Percentiles rank a stretch among this genome's conserved stretches.
Conservation (phyloP, 1,139 yeast genomes). For the Kodamaea arcana region DNA sequence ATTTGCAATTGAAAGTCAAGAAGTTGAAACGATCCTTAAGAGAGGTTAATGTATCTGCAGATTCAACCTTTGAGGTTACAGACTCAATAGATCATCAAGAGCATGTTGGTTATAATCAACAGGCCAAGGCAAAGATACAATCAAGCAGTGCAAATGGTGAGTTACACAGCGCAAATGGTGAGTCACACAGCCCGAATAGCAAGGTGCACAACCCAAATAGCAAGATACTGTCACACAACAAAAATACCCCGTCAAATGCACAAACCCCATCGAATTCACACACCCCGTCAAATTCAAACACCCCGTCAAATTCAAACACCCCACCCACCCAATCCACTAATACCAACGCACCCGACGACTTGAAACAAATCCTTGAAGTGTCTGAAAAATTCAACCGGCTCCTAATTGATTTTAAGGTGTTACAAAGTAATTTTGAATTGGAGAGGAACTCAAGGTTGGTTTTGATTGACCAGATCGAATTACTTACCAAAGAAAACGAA, state of each 20-base stretch:
- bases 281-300: too few relatives aligned
- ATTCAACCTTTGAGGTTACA: neutral
- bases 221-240: neutral
- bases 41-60: neutral
- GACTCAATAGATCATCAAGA: neutral
- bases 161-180: neutral
- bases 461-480: slow-evolving; percentile 53
- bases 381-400: slow-evolving; percentile 29
- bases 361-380: slow-evolving; percentile 12
- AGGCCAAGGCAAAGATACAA: neutral
- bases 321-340: too few relatives aligned
- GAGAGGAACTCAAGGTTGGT: slow-evolving; percentile 49
- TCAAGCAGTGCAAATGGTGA: neutral
- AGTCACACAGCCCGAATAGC: neutral
- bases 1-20: slow-evolving; percentile 26
- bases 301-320: too few relatives aligned
- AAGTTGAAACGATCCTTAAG: slow-evolving; percentile 22
- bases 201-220: neutral
- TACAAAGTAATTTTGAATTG: slow-evolving; percentile 41
- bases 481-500: slow-evolving; percentile 39
- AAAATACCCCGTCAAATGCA: slow-evolving; percentile 1
- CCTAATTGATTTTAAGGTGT: slow-evolving; percentile 34
- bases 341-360: slow-evolving; percentile 7
- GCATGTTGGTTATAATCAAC: neutral
- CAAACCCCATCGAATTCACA: too few relatives aligned